phyloP scores from a whole-genome alignment of 2,329 filamentous ascomycete genomes.

The Pyrenophora tritici-repentis region DNA sequence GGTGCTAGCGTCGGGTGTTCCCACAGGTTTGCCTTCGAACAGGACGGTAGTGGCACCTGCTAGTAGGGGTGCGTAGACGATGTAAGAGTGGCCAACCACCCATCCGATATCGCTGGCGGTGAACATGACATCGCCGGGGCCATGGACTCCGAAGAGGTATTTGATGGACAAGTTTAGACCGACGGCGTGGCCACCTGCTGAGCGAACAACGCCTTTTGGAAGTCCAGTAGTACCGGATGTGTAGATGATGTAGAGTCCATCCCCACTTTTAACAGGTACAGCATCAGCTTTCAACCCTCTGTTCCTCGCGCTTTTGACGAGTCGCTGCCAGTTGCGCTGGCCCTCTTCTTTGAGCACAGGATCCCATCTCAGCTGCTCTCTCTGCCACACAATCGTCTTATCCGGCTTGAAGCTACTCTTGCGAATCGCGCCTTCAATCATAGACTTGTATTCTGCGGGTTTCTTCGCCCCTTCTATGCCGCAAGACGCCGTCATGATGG shows the following conservation, averaged over 20 bases:
- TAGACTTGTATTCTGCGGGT: slow-evolving; percentile 72
- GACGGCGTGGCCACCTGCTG: slow-evolving; percentile 86
- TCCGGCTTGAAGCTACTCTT: slow-evolving; percentile 72
- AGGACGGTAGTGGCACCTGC: slow-evolving; percentile 84
- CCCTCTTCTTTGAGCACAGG: slow-evolving; percentile 68
- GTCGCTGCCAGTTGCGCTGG: slow-evolving; percentile 77
- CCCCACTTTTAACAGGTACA: slow-evolving; percentile 77
- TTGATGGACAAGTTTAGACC: slow-evolving; percentile 80
- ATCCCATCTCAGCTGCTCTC: slow-evolving; percentile 76
- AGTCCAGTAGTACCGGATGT: slow-evolving; percentile 81
- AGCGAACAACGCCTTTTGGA: slow-evolving; percentile 81
- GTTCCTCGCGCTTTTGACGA: slow-evolving; percentile 72
- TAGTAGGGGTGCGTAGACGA: slow-evolving; percentile 85
- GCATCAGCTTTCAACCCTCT: slow-evolving; percentile 72
- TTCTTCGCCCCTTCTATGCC: slow-evolving; percentile 87
- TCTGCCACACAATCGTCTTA: slow-evolving; percentile 81
- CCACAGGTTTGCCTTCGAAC: slow-evolving; percentile 92
- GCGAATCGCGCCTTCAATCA: slow-evolving; percentile 74
- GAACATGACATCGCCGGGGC: slow-evolving; percentile 81
- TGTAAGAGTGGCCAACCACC: slow-evolving; percentile 79
- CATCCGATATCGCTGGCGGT: slow-evolving; percentile 88
- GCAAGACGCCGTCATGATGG: slow-evolving; percentile 86
- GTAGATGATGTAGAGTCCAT: slow-evolving; percentile 89
- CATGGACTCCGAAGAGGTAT: slow-evolving; percentile 81
- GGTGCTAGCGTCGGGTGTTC: slow-evolving; percentile 82